Evolutionary conservation across 192 early-diverging fungal species (phyloP), one percentile per base, ranked within the genome.

Genomic region (Entomortierella lignicola): DNA sequence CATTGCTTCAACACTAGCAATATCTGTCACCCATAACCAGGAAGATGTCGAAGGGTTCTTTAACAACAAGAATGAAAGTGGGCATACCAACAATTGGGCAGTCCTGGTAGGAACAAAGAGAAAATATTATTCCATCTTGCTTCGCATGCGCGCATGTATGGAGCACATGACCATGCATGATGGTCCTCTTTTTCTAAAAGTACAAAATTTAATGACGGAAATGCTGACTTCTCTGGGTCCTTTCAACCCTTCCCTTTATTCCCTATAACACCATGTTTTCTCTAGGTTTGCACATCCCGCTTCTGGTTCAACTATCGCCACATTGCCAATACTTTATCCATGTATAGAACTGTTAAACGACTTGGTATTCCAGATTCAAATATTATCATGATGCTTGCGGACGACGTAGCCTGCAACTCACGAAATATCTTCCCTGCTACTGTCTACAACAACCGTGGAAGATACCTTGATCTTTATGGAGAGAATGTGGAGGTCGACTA

Each of bases 281-380:
- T 62, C 2, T 61, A 94, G 92, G 93, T 97, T 27, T 95, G 95
- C 85, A 97, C 98, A 3, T 99, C 98, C 15, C 90, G 98, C 10
- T 99, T 97, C 83, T 99, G 98, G 98, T 98, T 99, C 88, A 99
- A 99, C 83, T 99, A 99, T 83, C 85, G 96, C 17, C 98, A 99
- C 82, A 97, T 98, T 55, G 97, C 98, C 73, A 99, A 99, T 79
- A 96, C 97, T 11, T 85, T 99, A 27, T 97, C 97, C 21, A 97
- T 99, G 86, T 99, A 99, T 84, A 91, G 95, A n/a, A 98, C 96
- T 10, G 96, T 99, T 29, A 98, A 99, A 69, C 89, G 96, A 27
- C 88, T 99, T 30, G 98, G 98, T 26, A 99, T 99, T 64, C 98
- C 98, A 0, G 98, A 99, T 81, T 96, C 94, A 11, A 96, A 98